Base-by-base conservation (phyloP, 2,329 filamentous ascomycete species). In the Penicillium sp. region DNA sequence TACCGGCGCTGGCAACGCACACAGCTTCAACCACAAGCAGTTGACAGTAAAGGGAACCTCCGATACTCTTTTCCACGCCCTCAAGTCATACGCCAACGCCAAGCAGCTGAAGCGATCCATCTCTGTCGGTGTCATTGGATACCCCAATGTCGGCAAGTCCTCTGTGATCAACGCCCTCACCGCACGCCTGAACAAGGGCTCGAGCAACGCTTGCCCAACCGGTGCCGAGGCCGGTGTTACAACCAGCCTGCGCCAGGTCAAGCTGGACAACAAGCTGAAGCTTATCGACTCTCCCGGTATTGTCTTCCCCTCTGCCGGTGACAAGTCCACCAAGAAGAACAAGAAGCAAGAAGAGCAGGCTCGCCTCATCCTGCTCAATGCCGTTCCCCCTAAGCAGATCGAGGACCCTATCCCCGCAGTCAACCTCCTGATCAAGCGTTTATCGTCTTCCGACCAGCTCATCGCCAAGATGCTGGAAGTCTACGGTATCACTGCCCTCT, bases 141-240 rank as follows among this genome's bases (percentile, higher is more conserved):
- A 96, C 74, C 92, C 92, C 66, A 97, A 97, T 72, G 92, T 96
- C 56, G 92, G 92, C 71, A 97, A 97, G 80, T 96, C 91, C 27
- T 96, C 92, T 47, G 91, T 97, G 67, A 96, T 97, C 82, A 97
- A 97, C 74, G 90, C 92, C 14, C 86, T 97, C 52, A 88, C 91
- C 18, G 86, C 89, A 36, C 85, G 91, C 36, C 80, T 96, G 64
- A 86, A 84, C 67, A 80, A 81, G 61, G 84, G 84, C 36, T 77
- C 77, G 43, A 78, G 83, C 63, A 81, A 82, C 34, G 89, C 91
- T 42, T 96, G 92, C 72, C 92, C 92, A 1, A 89, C 90, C 1
- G 92, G 92, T 56, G 92, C 92, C 29, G 92, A 96, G 77, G 92
- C 92, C 21, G 92, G 92, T 51, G 91, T 97, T 38, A 97, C 92